These are phyloP conservation scores for Amylostereum areolatum DNA, from an alignment of 1,284 basidiomycete genomes.

Conservation along the genomic window DNA sequence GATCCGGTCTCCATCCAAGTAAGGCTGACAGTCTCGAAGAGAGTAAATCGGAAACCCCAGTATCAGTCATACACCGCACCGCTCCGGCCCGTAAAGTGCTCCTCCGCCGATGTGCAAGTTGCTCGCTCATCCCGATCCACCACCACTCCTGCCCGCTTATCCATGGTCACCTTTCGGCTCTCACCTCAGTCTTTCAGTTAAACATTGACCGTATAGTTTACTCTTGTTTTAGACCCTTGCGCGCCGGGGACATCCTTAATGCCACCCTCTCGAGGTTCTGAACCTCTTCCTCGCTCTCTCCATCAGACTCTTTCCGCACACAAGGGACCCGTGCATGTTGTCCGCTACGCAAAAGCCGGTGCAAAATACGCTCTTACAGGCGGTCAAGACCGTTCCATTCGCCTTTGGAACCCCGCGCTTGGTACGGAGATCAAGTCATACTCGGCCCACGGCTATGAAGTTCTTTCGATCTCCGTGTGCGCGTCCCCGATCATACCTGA, in stretches of 20 bases:
- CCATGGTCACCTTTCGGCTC: too few species aligned
- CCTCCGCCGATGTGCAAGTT: too few species aligned
- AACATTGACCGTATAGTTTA: background rate
- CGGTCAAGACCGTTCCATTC: conserved; percentile 84
- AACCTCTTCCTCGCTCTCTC: conserved; percentile 50
- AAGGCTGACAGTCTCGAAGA: too few species aligned
- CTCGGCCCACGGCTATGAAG: conserved; percentile 88
- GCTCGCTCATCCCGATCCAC: too few species aligned
- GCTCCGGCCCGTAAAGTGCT: too few species aligned
- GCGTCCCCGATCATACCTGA: conserved; percentile 22
- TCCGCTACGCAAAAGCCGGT: conserved; percentile 78
- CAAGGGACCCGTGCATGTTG: conserved; percentile 79
- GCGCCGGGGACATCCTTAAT: conserved; percentile 25
- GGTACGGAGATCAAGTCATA: conserved; percentile 91
- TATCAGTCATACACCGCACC: too few species aligned
- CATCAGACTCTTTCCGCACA: conserved; percentile 60
- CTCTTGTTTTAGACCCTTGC: background rate
- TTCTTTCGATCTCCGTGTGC: conserved; percentile 85
- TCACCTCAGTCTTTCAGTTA: background rate
- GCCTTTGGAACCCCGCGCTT: conserved; percentile 84
- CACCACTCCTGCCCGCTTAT: too few species aligned
- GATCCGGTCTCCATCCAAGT: too few species aligned
- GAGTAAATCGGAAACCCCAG: too few species aligned
- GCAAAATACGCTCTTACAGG: conserved; percentile 89
- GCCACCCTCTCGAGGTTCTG: conserved; percentile 61